Conservation (phyloP, 805 yeast species). For the Lachancea sp. region DNA sequence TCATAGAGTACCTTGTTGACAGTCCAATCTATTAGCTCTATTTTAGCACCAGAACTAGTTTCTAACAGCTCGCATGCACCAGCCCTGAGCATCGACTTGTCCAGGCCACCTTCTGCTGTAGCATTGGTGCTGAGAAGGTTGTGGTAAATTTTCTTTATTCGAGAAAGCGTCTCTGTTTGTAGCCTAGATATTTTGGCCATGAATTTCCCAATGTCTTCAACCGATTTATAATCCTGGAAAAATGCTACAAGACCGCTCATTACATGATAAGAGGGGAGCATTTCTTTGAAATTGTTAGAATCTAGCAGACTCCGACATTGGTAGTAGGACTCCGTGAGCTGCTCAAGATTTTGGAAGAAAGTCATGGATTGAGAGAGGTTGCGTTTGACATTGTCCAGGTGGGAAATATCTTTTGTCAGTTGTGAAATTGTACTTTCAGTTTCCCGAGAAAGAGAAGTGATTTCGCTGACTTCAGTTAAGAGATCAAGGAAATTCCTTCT, state of each 20-base stretch:
- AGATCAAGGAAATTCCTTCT: conserved; percentile 32
- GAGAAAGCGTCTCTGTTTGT: conserved; percentile 23
- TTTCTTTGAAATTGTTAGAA: conserved; percentile 17
- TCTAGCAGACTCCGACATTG: conserved; percentile 18
- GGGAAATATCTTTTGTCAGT: conserved; percentile 73
- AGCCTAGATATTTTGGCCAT: conserved; percentile 26
- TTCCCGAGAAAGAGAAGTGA: conserved; percentile 52
- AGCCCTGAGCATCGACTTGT: conserved; percentile 31
- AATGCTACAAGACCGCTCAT: conserved; percentile 31
- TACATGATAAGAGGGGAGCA: conserved; percentile 27
- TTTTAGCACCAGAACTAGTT: conserved; percentile 51
- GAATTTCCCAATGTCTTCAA: conserved; percentile 48
- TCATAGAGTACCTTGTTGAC: conserved; percentile 64
- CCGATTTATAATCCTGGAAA: conserved; percentile 65
- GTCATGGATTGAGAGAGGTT: conserved; percentile 83
- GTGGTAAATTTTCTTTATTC: conserved; percentile 18
- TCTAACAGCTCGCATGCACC: conserved; percentile 75
- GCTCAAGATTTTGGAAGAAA: conserved; percentile 76
- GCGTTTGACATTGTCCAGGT: conserved; percentile 73
- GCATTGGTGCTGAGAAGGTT: conserved; percentile 14
- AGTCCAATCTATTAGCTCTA: conserved; percentile 67
- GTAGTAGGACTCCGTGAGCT: conserved; percentile 50
- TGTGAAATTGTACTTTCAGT: conserved; percentile 58
- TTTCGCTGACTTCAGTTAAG: conserved; percentile 49
- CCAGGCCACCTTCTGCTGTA: conserved; percentile 22